Percentiles rank a stretch among this genome's conserved stretches.
Conservation (phyloP, 129 eudicot species). For the Heracleum sosnowskyi region DNA sequence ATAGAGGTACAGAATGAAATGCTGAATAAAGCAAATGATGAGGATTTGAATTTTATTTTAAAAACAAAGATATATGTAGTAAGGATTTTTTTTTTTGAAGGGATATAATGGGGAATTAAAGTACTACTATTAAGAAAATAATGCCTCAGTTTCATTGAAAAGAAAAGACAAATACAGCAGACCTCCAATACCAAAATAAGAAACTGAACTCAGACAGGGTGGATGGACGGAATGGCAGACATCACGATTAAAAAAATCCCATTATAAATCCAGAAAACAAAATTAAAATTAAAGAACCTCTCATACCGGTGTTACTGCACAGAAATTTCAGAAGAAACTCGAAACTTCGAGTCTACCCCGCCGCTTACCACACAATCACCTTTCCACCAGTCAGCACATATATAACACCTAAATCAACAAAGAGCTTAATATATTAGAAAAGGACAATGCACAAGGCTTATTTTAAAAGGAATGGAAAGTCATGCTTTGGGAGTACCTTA, state of each 20-base stretch:
- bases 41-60: not conserved
- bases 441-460: not conserved
- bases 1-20: not conserved
- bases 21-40: too few relatives aligned
- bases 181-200: not conserved
- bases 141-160: not conserved
- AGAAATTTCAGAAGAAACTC: conserved; percentile 61
- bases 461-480: not conserved
- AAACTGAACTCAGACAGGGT: not conserved
- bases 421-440: not conserved
- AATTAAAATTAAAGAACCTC: not conserved
- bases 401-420: conserved; percentile 45
- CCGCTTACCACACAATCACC: conserved; percentile 79
- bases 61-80: not conserved
- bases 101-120: not conserved
- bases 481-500: conserved; percentile 46
- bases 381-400: conserved; percentile 98
- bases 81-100: too few relatives aligned
- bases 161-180: not conserved
- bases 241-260: not conserved
- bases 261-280: too few relatives aligned
- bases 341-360: conserved; percentile 79
- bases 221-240: not conserved
- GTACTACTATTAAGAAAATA: not conserved
- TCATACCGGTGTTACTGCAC: conserved; percentile 46